A percentile compares a stretch with the other conserved stretches of the same genome.
Evolutionary conservation across 768 basidiomycete species (phyloP).

Genomic region (Serendipita indica): DNA sequence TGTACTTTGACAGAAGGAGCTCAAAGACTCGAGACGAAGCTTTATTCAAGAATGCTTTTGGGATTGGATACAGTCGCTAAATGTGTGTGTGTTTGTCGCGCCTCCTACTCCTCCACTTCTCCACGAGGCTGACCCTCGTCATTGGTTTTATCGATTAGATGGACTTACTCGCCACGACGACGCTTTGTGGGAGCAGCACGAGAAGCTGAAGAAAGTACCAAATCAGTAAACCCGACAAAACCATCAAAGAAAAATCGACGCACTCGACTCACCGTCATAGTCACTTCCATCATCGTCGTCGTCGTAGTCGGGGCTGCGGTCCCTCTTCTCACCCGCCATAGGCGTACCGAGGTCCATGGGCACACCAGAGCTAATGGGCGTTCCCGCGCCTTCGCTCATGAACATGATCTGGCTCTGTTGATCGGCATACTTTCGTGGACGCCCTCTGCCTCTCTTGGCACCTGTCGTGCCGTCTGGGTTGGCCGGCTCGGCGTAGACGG

Average conservation of each 20-base stretch:
- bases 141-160: not conserved
- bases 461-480: not conserved
- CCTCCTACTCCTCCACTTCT: not conserved
- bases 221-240: not conserved
- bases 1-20: not conserved
- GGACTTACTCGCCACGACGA: not conserved
- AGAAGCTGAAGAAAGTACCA: not conserved
- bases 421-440: conserved; percentile 2
- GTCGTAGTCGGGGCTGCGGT: conserved; percentile 3
- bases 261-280: conserved; percentile 1
- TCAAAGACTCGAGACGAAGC: not conserved
- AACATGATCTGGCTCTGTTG: conserved; percentile 8
- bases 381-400: conserved; percentile 7
- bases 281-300: conserved; percentile 6
- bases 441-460: conserved; percentile 2
- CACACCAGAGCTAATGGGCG: not conserved
- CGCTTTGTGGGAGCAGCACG: not conserved
- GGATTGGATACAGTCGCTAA: no score
- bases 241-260: not conserved
- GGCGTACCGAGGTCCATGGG: conserved; percentile 3
- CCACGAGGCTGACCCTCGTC: not conserved
- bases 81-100: not conserved
- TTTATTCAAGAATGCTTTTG: not conserved
- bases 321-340: conserved; percentile 11
- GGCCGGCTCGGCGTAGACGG: not conserved